Percentiles rank a stretch among this genome's conserved stretches.
These are phyloP conservation scores for Botrytis cinerea DNA, from an alignment of 2,329 filamentous ascomycete species.

Conservation along the genomic window DNA sequence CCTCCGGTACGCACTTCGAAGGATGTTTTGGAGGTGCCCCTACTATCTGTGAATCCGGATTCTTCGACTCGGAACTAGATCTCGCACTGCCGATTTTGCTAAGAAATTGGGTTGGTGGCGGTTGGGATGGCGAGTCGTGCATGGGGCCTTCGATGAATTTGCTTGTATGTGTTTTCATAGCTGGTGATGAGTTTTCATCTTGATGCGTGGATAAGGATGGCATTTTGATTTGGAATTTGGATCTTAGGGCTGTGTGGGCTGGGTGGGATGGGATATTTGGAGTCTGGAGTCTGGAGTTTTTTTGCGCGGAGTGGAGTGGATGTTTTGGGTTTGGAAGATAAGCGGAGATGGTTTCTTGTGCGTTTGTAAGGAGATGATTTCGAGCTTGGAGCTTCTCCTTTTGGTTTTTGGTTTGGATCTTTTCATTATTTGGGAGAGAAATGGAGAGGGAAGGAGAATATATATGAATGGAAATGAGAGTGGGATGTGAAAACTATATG, in stretches of 20 bases:
- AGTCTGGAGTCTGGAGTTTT: not conserved
- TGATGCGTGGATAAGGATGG: no score
- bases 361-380: no score
- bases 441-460: not conserved
- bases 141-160: not conserved
- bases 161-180: accelerated
- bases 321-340: not conserved
- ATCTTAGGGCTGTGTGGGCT: no score
- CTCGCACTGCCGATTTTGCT: accelerated
- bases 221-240: not conserved
- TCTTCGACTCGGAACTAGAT: no score
- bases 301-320: not conserved
- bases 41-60: no score
- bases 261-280: no score
- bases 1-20: no score
- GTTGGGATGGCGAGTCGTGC: not conserved
- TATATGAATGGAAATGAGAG: not conserved
- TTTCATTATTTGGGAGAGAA: accelerated
- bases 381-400: accelerated
- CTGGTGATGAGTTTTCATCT: accelerated
- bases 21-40: no score
- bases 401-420: no score
- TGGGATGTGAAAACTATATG: not conserved
- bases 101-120: no score
- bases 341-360: not conserved